These are phyloP conservation scores for Shiraia bambusicola DNA, from an alignment of 2,329 filamentous ascomycete species.

Conservation along the genomic window DNA sequence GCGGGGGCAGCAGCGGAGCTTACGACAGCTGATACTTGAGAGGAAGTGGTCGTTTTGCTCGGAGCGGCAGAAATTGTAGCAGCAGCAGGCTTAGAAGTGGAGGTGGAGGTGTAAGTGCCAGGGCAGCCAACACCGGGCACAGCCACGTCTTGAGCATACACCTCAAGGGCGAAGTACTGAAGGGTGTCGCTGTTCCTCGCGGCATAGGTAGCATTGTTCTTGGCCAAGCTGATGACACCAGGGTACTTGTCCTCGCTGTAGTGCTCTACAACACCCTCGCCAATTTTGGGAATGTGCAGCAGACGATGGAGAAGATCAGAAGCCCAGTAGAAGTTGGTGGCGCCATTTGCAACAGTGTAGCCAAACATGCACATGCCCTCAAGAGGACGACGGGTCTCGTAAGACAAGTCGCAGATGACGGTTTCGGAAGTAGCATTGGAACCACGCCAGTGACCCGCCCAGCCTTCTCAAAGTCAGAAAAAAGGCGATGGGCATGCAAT, in stretches of 20 bases:
- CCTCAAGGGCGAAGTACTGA: slow-evolving; percentile 69
- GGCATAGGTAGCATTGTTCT: slow-evolving; percentile 51
- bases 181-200: slow-evolving; percentile 63
- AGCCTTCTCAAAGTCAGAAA: slow-evolving; percentile 48
- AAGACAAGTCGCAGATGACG: slow-evolving; percentile 68
- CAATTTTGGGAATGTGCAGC: slow-evolving; percentile 63
- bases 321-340: slow-evolving; percentile 65
- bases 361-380: slow-evolving; percentile 62
- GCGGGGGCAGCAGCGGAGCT: slow-evolving; percentile 7
- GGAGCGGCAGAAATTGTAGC: slow-evolving; percentile 8
- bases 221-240: slow-evolving; percentile 56
- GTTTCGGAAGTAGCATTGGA: slow-evolving; percentile 65
- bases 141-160: slow-evolving; percentile 66
- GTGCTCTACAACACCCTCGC: slow-evolving; percentile 63
- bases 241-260: slow-evolving; percentile 63
- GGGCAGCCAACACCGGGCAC: slow-evolving; percentile 64
- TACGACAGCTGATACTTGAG: slow-evolving; percentile 1
- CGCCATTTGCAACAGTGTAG: slow-evolving; percentile 60
- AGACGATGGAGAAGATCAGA: slow-evolving; percentile 68
- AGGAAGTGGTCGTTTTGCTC: slow-evolving; percentile 1
- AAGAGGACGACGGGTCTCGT: slow-evolving; percentile 58
- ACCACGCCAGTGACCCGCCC: slow-evolving; percentile 69
- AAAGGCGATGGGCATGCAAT: neutral
- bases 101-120: slow-evolving; percentile 42
- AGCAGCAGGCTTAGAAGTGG: slow-evolving; percentile 4